Evolutionary conservation across 768 basidiomycete species (phyloP).

Genomic region (Omphalotus guepiniiformis): DNA sequence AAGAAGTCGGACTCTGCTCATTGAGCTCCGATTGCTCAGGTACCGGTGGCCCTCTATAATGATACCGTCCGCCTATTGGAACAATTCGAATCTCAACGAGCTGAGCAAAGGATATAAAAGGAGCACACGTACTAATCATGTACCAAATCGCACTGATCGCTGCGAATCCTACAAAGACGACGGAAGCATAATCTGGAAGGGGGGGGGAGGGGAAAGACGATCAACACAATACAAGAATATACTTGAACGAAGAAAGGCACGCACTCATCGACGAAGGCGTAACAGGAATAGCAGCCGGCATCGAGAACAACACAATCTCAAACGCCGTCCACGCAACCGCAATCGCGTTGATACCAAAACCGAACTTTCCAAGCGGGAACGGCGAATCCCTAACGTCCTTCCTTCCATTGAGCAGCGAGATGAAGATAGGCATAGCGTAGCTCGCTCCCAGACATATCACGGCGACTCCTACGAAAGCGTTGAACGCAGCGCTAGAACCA

Average conservation of each 20-base stretch:
- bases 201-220: neutral
- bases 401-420: conserved; percentile 44
- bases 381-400: conserved; percentile 44
- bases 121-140: conserved; percentile 39
- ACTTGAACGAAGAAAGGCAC: conserved; percentile 16
- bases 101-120: neutral
- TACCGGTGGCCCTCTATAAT: conserved; percentile 41
- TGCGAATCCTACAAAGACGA: conserved; percentile 62
- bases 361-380: conserved; percentile 43
- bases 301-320: conserved; percentile 62
- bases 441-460: conserved; percentile 63
- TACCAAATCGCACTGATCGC: conserved; percentile 60
- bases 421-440: conserved; percentile 58
- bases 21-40: conserved; percentile 14
- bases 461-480: conserved; percentile 63
- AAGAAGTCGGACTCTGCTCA: neutral
- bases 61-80: conserved; percentile 34
- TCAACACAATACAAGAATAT: neutral
- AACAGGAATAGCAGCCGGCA: conserved; percentile 61
- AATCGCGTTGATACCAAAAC: conserved; percentile 40
- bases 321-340: conserved; percentile 44
- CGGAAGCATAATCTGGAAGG: conserved; percentile 57
- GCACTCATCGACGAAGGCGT: conserved; percentile 46
- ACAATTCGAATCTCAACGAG: neutral
- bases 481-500: conserved; percentile 59